Evolutionary conservation across 371 early-diverging fungal genomes (phyloP).

Genomic region (Rhizomucor miehei): DNA sequence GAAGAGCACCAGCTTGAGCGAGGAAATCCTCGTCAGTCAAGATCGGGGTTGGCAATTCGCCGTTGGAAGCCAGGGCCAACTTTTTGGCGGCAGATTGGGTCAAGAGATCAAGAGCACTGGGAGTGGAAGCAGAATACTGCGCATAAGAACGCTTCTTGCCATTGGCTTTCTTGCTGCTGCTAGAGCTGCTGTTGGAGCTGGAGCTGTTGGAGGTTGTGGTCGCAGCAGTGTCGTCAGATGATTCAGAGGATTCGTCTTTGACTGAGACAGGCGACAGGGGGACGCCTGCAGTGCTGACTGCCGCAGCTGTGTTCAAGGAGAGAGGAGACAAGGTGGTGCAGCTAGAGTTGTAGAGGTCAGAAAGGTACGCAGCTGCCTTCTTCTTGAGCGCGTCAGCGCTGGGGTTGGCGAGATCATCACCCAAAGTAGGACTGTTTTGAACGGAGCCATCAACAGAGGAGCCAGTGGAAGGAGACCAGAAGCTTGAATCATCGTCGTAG

Average conservation of each 20-base stretch:
- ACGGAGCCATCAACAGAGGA: conserved; percentile 23
- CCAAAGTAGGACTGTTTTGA: conserved; percentile 26
- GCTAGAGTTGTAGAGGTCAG: conserved; percentile 37
- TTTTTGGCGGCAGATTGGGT: conserved; percentile 45
- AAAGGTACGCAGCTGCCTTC: conserved; percentile 44
- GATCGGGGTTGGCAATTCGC: conserved; percentile 25
- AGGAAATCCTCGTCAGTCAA: conserved; percentile 47
- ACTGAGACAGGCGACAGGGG: conserved; percentile 5
- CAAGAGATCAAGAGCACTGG: conserved; percentile 40
- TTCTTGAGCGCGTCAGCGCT: conserved; percentile 25
- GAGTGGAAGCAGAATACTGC: conserved; percentile 15
- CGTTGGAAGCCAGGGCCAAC: conserved; percentile 31
- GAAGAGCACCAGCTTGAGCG: conserved; percentile 47
- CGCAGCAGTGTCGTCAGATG: conserved; percentile 2
- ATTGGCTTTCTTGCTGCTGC: conserved; percentile 8
- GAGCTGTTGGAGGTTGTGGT: neutral
- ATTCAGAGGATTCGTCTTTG: neutral
- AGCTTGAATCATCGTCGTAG: conserved; percentile 33
- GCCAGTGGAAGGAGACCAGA: conserved; percentile 32
- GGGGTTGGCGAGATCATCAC: conserved; percentile 11
- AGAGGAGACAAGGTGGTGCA: conserved; percentile 13
- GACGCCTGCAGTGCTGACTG: no score
- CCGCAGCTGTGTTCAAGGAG: neutral
- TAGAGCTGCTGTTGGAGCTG: neutral
- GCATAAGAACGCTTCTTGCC: conserved; percentile 39